Base-by-base conservation (phyloP, 805 yeast genomes). In the Starmerella scarabaei region DNA sequence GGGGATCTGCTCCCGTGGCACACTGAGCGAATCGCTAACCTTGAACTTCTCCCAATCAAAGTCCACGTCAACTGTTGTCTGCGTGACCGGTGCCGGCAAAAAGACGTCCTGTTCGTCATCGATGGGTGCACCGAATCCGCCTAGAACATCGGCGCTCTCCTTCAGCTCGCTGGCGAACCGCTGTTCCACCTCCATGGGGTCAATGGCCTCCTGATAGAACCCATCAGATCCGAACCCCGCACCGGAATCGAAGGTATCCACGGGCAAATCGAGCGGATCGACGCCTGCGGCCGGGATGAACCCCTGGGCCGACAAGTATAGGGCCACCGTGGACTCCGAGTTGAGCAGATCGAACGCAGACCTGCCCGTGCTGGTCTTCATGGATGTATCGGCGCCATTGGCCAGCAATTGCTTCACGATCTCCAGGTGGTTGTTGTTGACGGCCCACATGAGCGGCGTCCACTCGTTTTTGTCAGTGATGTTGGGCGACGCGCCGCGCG, bases 401-500 rank as follows among this genome's bases (percentile, higher is more conserved):
- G 69, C 64, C 3, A 86, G 55, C 33, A 91, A 64, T 52, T 69
- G 75, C 56, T 85, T 86, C 1, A 75, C 93, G 40, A 86, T 74
- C 54, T 82, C 78, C 1, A 85, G 93, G 40, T 82, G 67, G 0
- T 97, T 98, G 52, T 80, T 80, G 36, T 94, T 68, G 40, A 88
- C 80, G 0, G 96, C 97, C 98, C 98, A 91, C 53, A 88, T 94
- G 30, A 91, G 62, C 2, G 98, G 93, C 5, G 69, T 59, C 68
- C 68, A 65, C 35, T 58, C 60, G 39, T 54, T 54, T 30, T 54
- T 53, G 49, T 64, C 69, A 38, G 54, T 60, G 17, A 41, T 40
- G 36, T 65, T 57, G 3, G 60, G 57, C 15, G 55, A 42, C 1
- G 69, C 69, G 5, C 60, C 63, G 21, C 42, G 52, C 11, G 56